Base-by-base conservation (phyloP, 2,329 filamentous ascomycete genomes). In the Cladosporium sphaerospermum region DNA sequence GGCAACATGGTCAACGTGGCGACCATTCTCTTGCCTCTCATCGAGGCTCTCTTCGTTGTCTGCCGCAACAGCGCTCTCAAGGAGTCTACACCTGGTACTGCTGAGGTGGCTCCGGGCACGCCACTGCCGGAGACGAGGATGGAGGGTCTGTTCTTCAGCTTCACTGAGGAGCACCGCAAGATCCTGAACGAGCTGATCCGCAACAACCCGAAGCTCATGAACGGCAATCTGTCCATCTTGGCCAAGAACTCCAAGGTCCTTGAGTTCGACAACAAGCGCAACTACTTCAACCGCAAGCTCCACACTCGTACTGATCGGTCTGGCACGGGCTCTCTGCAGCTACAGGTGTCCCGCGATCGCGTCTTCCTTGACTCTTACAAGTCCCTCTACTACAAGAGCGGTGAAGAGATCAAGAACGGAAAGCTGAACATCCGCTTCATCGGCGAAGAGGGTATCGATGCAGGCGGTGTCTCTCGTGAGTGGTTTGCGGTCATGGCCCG, bases 331-430 rank as follows among this genome's bases (percentile, higher is more conserved):
- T 82, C 83, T 44, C 77, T 99, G 48, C 90, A 96, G 69, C 81
- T 99, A 44, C 86, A 85, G 55, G 88, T 99, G 55, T 88, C 95
- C 54, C 88, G 93, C 65, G 89, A 96, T 54, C 88, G 95, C 62
- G 91, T 99, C 47, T 99, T 99, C 84, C 83, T 96, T 60, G 93
- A 99, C 71, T 99, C 93, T 0, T 99, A 95, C 83, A 93, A 91
- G 71, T 90, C 88, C n/a, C 80, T 99, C 42, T 96, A 96, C 73
- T 99, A 93, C 83, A 97, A 97, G 78, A 83, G 79, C 37, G 89
- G 89, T 23, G 90, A 96, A 58, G 95, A 99, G 73, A 95, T 99
- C 83, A 99, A 99, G 73, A 96, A 95, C 68, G 93, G 95, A 63
- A 99, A 99, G 73, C 82, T 99, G 58, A 99, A 91, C 70, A 95